phyloP scores from a whole-genome alignment of 1,139 yeast species.

The Starmera stellimalicola region DNA sequence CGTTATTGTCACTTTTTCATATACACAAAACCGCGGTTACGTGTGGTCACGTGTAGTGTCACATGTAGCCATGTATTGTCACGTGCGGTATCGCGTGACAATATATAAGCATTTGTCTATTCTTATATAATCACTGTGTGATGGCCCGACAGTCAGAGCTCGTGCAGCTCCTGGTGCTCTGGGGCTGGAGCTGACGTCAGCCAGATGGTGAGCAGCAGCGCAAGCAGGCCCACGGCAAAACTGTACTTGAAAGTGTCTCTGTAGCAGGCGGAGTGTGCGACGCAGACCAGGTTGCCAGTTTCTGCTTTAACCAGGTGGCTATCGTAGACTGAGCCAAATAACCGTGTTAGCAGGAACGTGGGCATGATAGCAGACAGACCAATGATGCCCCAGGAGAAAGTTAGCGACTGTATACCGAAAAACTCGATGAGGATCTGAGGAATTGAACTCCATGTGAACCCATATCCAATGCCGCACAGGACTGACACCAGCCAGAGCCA shows the following conservation, averaged over 20 bases:
- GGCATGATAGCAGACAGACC: conserved; percentile 46
- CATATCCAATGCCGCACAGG: conserved; percentile 45
- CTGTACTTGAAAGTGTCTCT: conserved; percentile 31
- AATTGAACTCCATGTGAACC: conserved; percentile 46
- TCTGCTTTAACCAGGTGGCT: conserved; percentile 25
- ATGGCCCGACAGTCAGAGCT: not conserved
- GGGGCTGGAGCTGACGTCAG: conserved; percentile 21
- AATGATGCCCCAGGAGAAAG: conserved; percentile 51
- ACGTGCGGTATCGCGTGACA: no score
- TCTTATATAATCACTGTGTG: no score
- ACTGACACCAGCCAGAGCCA: conserved; percentile 32
- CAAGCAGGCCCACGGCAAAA: conserved; percentile 22
- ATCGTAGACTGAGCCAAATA: conserved; percentile 46
- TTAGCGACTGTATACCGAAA: conserved; percentile 46
- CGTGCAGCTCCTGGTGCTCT: conserved; percentile 1
- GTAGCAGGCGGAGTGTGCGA: conserved; percentile 35
- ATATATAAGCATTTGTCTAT: no score
- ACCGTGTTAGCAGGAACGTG: conserved; percentile 37
- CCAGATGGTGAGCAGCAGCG: conserved; percentile 20
- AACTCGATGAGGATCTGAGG: conserved; percentile 51
- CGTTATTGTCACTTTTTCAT: not conserved
- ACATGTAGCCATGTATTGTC: no score
- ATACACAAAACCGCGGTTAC: not conserved
- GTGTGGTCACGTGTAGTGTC: no score
- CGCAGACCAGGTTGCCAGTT: conserved; percentile 23